Evolutionary conservation across 164 flowering plant genomes (phyloP).

Genomic region (Macadamia integrifolia): DNA sequence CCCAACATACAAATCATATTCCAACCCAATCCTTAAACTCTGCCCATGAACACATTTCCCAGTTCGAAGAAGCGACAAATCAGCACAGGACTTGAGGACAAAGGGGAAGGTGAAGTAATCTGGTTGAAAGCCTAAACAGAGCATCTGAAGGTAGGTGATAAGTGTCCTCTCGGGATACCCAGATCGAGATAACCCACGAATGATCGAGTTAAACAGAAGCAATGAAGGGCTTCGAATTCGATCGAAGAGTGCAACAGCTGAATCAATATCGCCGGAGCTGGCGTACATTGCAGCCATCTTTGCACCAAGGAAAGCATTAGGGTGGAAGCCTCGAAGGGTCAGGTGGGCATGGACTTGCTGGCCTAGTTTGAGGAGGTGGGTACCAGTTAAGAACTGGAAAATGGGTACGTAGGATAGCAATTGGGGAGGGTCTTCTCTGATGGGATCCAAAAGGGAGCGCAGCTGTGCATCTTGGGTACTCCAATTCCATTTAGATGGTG

Average conservation of each 20-base stretch:
- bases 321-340: conserved; percentile 26
- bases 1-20: conserved; percentile 34
- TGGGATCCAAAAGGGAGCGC: conserved; percentile 14
- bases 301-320: conserved; percentile 31
- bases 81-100: conserved; percentile 36
- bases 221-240: conserved; percentile 14
- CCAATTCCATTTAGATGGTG: not conserved
- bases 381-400: conserved; percentile 35
- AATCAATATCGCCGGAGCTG: conserved; percentile 34
- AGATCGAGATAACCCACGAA: conserved; percentile 28
- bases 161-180: conserved; percentile 15
- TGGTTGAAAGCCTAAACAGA: conserved; percentile 16
- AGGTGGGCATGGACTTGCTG: conserved; percentile 38
- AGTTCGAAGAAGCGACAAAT: conserved; percentile 12
- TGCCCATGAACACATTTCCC: conserved; percentile 36
- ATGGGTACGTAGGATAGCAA: conserved; percentile 23
- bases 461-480: not conserved
- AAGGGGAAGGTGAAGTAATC: conserved; percentile 47
- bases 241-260: conserved; percentile 23
- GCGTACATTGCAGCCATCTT: conserved; percentile 50
- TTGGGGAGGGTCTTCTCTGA: conserved; percentile 10
- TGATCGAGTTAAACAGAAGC: conserved; percentile 34
- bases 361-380: conserved; percentile 26
- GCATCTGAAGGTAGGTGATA: conserved; percentile 17
- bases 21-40: conserved; percentile 32